Percentiles rank a stretch among this genome's conserved stretches.
Evolutionary conservation across 345 rosid species (phyloP).

Genomic region (Pistacia integerrima): DNA sequence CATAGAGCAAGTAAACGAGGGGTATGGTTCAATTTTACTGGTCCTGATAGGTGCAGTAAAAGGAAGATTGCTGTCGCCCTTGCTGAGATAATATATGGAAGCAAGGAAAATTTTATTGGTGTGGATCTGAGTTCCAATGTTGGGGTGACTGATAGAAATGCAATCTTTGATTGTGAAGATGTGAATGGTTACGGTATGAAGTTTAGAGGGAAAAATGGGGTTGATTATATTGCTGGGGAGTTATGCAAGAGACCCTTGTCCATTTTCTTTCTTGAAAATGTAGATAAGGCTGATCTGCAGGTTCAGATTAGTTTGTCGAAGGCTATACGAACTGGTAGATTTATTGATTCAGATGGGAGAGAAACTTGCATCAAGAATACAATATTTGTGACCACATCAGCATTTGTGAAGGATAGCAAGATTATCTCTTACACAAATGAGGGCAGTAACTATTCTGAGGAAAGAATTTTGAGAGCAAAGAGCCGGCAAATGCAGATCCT

Average conservation of each 20-base stretch:
- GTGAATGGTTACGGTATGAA: constrained; percentile 32
- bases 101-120: constrained; percentile 51
- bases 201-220: constrained; percentile 67
- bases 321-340: constrained; percentile 60
- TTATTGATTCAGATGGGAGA: constrained; percentile 67
- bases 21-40: constrained; percentile 71
- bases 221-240: constrained; percentile 64
- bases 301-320: constrained; percentile 46
- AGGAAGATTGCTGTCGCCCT: constrained; percentile 58
- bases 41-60: constrained; percentile 56
- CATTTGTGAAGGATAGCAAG: constrained; percentile 19
- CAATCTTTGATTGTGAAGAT: constrained; percentile 18
- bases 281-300: constrained; percentile 66
- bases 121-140: constrained; percentile 50
- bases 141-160: constrained; percentile 4
- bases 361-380: constrained; percentile 59
- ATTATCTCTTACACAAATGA: constrained; percentile 10
- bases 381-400: constrained; percentile 55
- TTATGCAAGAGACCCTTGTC: constrained; percentile 58
- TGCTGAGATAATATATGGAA: constrained; percentile 55
- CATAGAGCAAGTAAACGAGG: constrained; percentile 36
- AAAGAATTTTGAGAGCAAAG: constrained; percentile 46
- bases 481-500: constrained; percentile 48
- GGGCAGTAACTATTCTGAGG: constrained; percentile 44
- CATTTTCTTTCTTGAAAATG: constrained; percentile 72